These are phyloP conservation scores for Capillidium rhysosporum DNA, from an alignment of 371 early-diverging fungal species.

Conservation along the genomic window DNA sequence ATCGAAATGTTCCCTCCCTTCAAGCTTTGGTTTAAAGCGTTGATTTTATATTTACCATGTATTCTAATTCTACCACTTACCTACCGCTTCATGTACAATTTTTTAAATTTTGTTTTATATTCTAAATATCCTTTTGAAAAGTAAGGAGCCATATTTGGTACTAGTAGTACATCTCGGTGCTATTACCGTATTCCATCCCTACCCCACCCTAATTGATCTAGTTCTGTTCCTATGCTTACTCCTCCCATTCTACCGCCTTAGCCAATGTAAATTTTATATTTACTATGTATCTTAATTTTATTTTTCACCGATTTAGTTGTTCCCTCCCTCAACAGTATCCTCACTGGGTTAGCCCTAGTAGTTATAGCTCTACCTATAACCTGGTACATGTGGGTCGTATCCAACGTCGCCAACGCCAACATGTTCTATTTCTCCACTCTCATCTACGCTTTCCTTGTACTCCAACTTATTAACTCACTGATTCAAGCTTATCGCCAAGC, in stretches of 20 bases:
- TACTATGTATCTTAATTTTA: no score
- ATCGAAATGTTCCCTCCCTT: conserved; percentile 96
- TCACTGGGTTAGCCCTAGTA: no score
- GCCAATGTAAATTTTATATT: neutral
- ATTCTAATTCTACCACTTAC: conserved; percentile 65
- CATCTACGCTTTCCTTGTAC: no score
- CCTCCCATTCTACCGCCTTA: neutral
- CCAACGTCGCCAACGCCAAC: no score
- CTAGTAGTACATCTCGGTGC: neutral
- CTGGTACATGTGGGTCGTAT: no score
- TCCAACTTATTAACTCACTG: no score
- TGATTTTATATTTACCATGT: conserved; percentile 74
- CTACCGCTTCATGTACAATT: conserved; percentile 38
- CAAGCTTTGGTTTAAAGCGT: conserved; percentile 72
- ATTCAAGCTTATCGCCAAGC: no score
- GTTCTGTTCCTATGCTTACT: neutral
- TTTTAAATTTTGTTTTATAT: neutral
- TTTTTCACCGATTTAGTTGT: no score
- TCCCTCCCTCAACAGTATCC: no score
- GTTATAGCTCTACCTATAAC: no score
- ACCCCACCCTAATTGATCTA: neutral
- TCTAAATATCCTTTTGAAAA: neutral
- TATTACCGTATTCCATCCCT: neutral
- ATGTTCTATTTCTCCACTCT: no score
- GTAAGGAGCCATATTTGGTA: neutral